Percentiles rank a stretch among this genome's conserved stretches.
These are phyloP conservation scores for Carpinus viminea DNA, from an alignment of 306 rosid genomes.

Conservation along the genomic window DNA sequence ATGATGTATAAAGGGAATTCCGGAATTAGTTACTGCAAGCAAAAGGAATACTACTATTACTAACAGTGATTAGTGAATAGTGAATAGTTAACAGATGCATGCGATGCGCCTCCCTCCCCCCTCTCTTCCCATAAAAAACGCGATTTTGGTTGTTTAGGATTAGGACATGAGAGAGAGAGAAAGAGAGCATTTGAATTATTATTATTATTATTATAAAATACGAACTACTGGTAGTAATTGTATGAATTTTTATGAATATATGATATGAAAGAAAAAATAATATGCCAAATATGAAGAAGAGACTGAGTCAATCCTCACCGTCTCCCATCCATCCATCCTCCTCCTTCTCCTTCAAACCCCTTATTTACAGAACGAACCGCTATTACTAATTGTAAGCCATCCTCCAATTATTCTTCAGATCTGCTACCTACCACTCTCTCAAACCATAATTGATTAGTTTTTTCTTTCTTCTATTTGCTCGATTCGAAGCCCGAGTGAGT, in stretches of 20 bases:
- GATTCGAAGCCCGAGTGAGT: neutral
- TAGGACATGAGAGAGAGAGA: neutral
- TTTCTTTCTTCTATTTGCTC: neutral
- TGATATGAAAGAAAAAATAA: neutral
- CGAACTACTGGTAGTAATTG: neutral
- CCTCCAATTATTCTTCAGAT: constrained; percentile 22
- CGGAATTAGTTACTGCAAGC: neutral
- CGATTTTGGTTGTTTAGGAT: neutral
- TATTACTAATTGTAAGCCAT: neutral
- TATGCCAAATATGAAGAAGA: neutral
- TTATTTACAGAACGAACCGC: neutral
- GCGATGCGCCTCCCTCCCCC: neutral
- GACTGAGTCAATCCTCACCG: constrained; percentile 5
- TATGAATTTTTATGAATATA: neutral
- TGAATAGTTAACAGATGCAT: neutral
- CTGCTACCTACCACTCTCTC: constrained; percentile 1
- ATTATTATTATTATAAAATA: neutral
- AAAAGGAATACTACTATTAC: neutral
- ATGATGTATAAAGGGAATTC: neutral
- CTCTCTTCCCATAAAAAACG: neutral
- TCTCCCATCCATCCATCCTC: neutral
- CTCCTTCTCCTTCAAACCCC: neutral
- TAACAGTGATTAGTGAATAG: neutral
- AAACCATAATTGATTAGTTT: neutral
- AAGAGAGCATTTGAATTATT: neutral